These are phyloP conservation scores for Scleroderma bovista DNA, from an alignment of 768 basidiomycete genomes.

Conservation along the genomic window DNA sequence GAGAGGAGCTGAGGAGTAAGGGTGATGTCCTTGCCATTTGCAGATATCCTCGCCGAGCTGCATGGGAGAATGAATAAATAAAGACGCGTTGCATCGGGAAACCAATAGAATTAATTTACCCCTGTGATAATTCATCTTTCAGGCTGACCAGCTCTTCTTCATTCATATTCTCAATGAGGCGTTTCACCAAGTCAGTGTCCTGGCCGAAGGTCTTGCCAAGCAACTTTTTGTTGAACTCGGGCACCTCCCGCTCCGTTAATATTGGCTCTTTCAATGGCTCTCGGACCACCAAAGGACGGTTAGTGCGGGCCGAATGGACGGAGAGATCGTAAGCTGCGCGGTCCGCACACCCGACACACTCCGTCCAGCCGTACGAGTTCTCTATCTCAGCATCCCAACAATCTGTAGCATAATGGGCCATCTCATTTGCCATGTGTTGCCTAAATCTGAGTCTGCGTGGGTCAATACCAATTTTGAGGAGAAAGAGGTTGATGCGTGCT, in stretches of 20 bases:
- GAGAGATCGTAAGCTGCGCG: constrained; percentile 94
- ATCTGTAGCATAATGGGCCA: constrained; percentile 99
- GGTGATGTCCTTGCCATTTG: constrained; percentile 62
- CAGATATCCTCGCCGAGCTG: constrained; percentile 51
- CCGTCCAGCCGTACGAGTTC: constrained; percentile 84
- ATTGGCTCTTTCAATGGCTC: constrained; percentile 83
- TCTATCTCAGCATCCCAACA: constrained; percentile 99
- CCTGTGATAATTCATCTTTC: constrained; percentile 67
- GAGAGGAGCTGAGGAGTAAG: constrained; percentile 70
- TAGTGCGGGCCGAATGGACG: constrained; percentile 83
- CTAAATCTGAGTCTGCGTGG: constrained; percentile 81
- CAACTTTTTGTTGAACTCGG: constrained; percentile 81
- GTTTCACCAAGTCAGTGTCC: constrained; percentile 65
- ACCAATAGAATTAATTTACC: constrained; percentile 42
- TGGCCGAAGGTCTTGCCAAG: constrained; percentile 87
- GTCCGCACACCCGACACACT: constrained; percentile 99
- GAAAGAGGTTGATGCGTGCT: constrained; percentile 85
- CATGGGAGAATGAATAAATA: constrained; percentile 4
- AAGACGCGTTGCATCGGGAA: background rate
- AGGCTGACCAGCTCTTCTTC: constrained; percentile 60
- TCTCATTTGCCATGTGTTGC: constrained; percentile 98
- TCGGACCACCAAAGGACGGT: constrained; percentile 79
- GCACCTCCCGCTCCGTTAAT: constrained; percentile 71
- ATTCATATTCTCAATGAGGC: constrained; percentile 57
- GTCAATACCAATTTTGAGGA: constrained; percentile 88